Base-by-base conservation (phyloP, 2,329 filamentous ascomycete genomes). In the Trichoderma hamatum region DNA sequence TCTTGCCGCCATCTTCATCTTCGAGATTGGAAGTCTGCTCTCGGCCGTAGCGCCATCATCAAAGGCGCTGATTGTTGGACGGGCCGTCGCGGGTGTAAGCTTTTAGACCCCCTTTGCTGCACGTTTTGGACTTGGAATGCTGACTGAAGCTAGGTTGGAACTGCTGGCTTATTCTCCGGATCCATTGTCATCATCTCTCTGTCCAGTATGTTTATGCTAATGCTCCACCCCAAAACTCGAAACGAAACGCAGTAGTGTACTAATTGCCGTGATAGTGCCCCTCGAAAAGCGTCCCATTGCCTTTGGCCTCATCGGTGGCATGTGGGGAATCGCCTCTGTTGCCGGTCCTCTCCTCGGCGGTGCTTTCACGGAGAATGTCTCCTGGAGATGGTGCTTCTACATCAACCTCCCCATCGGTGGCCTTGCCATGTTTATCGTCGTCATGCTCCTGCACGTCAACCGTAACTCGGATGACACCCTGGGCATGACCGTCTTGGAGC, bases 261-360 rank as follows among this genome's bases (percentile, higher is more conserved):
- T 46, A 43, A 67, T 19, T 34, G 21, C 28, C 36, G 13, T 14
- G 11, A 24, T 13, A 79, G 83, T 88, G 59, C 86, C 87, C 5
- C 80, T 89, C 10, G 77, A 82, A 9, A 85, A 86, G 73, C 80
- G 86, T 36, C 86, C 83, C 9, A 76, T 86, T 34, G 85, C 84
- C 28, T 86, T 86, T 66, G 86, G 86, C 30, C 75, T 88, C 51
- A 81, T 88, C 51, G 84, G 84, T 13, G 84, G 81, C 61, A 86
- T 88, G 79, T 88, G 84, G 77, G 87, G 86, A 19, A 81, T 89
- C 61, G 85, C 85, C 52, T 80, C 78, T 32, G 83, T 86, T 7
- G 81, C 82, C 3, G 85, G 84, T 0, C 85, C 85, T 9, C 74
- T 87, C 16, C 76, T 85, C 5, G 84, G 84, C 6, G 84, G 84